Percentiles rank a stretch among this genome's conserved stretches.
These are phyloP conservation scores for Passiflora organensis DNA, from an alignment of 345 rosid genomes.

Conservation along the genomic window DNA sequence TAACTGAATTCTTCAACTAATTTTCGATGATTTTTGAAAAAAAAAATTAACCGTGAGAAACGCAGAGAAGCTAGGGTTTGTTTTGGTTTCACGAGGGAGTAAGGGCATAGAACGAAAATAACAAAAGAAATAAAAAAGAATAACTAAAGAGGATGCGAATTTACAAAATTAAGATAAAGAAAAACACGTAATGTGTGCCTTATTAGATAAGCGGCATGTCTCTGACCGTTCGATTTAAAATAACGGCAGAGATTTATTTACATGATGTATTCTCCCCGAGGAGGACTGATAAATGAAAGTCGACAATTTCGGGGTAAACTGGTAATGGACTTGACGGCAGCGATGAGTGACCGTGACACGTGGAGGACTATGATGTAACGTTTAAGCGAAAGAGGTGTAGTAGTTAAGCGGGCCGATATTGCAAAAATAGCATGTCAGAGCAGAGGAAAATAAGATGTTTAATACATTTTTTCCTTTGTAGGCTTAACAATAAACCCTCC, in stretches of 20 bases:
- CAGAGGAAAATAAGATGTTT: conserved; percentile 5
- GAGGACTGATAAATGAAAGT: conserved; percentile 3
- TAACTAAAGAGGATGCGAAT: no score
- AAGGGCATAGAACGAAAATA: conserved; percentile 46
- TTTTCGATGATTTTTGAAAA: conserved; percentile 31
- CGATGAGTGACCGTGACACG: conserved; percentile 3
- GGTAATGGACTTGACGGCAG: conserved; percentile 5
- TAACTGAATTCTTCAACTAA: conserved; percentile 26
- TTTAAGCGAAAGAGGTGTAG: conserved; percentile 12
- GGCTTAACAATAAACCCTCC: neutral
- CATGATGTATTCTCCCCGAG: neutral
- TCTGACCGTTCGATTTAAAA: conserved; percentile 3
- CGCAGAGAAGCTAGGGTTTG: conserved; percentile 59
- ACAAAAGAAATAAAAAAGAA: conserved; percentile 15
- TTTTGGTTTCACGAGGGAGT: conserved; percentile 41
- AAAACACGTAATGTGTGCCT: conserved; percentile 1
- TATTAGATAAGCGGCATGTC: conserved; percentile 10
- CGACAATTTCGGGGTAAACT: conserved; percentile 11
- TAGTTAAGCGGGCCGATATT: conserved; percentile 14
- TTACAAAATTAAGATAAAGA: conserved; percentile 1
- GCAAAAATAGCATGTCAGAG: conserved; percentile 7
- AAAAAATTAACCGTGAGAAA: conserved; percentile 22
- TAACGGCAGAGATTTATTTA: conserved; percentile 14
- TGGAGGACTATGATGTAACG: conserved; percentile 13
- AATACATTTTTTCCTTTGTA: conserved; percentile 6